Conservation (phyloP, 2,329 filamentous ascomycete genomes). For the Cladophialophora psammophila region DNA sequence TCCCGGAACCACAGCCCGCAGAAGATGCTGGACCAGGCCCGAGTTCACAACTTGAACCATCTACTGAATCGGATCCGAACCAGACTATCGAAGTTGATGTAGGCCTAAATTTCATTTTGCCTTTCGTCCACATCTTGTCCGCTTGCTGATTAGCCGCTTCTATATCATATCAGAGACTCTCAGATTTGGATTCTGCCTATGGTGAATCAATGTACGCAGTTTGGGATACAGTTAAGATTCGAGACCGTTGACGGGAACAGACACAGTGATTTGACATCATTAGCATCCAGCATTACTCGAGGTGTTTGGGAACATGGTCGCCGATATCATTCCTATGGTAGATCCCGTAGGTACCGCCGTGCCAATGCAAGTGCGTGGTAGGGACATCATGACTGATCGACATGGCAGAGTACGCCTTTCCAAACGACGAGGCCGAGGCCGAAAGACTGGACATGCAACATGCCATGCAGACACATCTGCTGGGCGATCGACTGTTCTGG, state of each 20-base stretch:
- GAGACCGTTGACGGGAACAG: constrained; percentile 8
- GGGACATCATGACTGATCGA: background rate
- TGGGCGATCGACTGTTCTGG: constrained; percentile 48
- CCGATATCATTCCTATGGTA: constrained; percentile 26
- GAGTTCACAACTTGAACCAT: constrained; percentile 1
- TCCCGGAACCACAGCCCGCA: background rate
- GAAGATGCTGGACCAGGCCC: constrained; percentile 5
- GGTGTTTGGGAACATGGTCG: constrained; percentile 31
- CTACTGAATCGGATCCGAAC: background rate
- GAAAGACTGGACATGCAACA: constrained; percentile 42
- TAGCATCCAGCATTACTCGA: constrained; percentile 23
- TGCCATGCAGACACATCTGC: constrained; percentile 43
- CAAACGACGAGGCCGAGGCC: constrained; percentile 55
- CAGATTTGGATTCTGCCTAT: constrained; percentile 27
- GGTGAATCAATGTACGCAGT: constrained; percentile 23
- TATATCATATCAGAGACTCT: constrained; percentile 3
- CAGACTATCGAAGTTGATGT: constrained; percentile 25
- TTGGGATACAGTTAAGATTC: background rate
- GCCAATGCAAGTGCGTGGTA: background rate
- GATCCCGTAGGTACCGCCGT: constrained; percentile 14
- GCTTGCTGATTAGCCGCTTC: background rate
- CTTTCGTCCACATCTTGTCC: background rate
- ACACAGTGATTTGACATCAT: constrained; percentile 25
- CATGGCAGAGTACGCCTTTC: constrained; percentile 20
- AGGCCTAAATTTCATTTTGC: background rate